Conservation (phyloP, 306 rosid species). For the Cyclanthera cordifolia region DNA sequence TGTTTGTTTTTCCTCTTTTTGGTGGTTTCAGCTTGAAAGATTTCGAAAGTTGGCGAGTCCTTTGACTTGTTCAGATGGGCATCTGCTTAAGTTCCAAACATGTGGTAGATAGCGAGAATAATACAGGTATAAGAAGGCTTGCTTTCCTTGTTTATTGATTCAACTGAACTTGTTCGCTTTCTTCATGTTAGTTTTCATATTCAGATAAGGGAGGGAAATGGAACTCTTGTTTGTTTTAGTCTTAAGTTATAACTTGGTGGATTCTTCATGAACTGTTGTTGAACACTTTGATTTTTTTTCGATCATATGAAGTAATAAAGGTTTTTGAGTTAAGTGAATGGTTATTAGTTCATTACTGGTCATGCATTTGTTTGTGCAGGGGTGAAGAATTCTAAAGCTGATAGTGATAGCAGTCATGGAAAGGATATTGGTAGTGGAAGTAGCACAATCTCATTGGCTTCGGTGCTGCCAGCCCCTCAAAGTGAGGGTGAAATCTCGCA, state of each 20-base stretch:
- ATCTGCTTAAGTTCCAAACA: constrained; percentile 29
- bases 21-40: not conserved
- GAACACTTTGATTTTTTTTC: not conserved
- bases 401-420: constrained; percentile 17
- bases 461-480: constrained; percentile 18
- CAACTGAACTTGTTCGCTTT: not conserved
- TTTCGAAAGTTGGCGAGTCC: not conserved
- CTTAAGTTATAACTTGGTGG: not conserved
- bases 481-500: constrained; percentile 40
- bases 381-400: constrained; percentile 28
- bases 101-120: constrained; percentile 21
- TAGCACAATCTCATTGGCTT: constrained; percentile 21
- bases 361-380: constrained; percentile 25
- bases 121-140: constrained; percentile 18
- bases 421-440: constrained; percentile 18
- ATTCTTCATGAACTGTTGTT: not conserved
- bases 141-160: not conserved
- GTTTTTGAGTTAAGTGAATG: not conserved
- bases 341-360: not conserved
- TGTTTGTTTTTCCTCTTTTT: not conserved
- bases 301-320: not conserved
- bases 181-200: not conserved
- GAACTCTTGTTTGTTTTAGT: too few species aligned
- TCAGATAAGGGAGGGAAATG: not conserved
- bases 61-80: constrained; percentile 29